Evolutionary conservation across 2,329 filamentous ascomycete genomes (phyloP).

Genomic region (Eutypa lata): DNA sequence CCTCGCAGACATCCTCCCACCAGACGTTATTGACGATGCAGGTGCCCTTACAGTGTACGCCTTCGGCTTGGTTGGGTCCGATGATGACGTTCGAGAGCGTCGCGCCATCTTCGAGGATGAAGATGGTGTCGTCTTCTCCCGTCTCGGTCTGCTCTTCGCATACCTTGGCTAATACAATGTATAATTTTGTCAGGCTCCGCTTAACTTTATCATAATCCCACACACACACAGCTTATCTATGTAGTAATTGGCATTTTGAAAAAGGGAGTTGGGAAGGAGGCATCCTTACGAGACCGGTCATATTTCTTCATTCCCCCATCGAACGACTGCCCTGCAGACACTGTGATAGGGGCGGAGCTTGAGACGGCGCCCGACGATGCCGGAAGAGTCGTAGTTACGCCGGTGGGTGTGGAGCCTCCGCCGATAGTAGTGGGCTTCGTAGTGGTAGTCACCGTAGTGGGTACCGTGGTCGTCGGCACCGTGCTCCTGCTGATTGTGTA

Average conservation of each 20-base stretch:
- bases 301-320: constrained; percentile 20
- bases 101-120: constrained; percentile 33
- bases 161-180: constrained; percentile 1
- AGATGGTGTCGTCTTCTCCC: constrained; percentile 19
- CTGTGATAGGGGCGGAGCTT: constrained; percentile 4
- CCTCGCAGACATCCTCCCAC: constrained; percentile 47
- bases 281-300: constrained; percentile 11
- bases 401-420: constrained; percentile 3
- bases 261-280: no score
- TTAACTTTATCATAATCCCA: no score
- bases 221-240: no score
- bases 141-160: constrained; percentile 20
- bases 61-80: constrained; percentile 41
- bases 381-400: constrained; percentile 5
- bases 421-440: background rate
- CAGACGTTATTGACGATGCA: constrained; percentile 44
- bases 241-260: no score
- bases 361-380: constrained; percentile 6
- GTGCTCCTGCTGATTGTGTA: background rate
- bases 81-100: constrained; percentile 46
- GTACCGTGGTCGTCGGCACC: background rate
- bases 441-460: background rate
- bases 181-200: no score
- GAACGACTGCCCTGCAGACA: constrained; percentile 4
- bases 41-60: constrained; percentile 42